Percentiles rank a stretch among this genome's conserved stretches.
Conservation (phyloP, 1,284 basidiomycete genomes). For the Cryptococcus sp. region DNA sequence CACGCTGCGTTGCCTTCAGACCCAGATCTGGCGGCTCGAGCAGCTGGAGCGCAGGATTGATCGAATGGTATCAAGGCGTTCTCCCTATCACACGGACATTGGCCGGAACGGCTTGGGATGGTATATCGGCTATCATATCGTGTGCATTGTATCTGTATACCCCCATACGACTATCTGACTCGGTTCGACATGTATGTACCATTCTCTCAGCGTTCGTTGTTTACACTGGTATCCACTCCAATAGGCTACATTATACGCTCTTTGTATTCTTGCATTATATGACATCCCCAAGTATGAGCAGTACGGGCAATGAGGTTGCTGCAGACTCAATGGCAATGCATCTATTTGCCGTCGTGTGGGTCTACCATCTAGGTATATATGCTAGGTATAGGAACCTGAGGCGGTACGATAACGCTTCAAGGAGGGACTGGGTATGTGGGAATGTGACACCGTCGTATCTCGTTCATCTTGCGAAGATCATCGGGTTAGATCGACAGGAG, state of each 20-base stretch:
- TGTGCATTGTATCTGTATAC: neutral
- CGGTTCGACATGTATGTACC: too few species aligned
- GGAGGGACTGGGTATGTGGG: neutral
- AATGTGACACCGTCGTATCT: neutral
- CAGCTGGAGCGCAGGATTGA: neutral
- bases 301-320: neutral
- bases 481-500: too few species aligned
- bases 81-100: too few species aligned
- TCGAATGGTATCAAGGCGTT: too few species aligned
- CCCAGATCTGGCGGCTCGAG: neutral
- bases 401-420: neutral
- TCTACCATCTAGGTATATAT: neutral
- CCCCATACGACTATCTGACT: neutral
- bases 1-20: constrained; percentile 4
- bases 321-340: neutral
- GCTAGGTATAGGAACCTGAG: neutral
- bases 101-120: too few species aligned
- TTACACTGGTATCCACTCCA: too few species aligned
- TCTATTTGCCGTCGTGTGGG: neutral
- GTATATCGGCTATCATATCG: neutral
- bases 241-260: too few species aligned
- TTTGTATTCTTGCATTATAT: too few species aligned
- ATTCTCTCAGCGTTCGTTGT: too few species aligned
- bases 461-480: too few species aligned
- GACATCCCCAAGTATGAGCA: too few species aligned